Evolutionary conservation across 129 eudicot species (phyloP).

Genomic region (Artemisia annua): DNA sequence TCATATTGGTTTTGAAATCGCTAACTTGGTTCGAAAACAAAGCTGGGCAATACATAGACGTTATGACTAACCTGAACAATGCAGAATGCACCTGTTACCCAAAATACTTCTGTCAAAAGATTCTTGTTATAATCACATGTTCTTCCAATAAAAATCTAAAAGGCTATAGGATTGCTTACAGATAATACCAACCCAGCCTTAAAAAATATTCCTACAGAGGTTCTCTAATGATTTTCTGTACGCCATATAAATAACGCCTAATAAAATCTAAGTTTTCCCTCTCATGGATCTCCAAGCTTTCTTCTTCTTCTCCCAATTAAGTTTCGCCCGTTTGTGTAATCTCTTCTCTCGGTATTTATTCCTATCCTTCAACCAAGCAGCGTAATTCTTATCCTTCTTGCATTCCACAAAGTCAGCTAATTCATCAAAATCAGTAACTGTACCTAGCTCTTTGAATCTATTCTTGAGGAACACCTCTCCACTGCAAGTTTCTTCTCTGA

Average conservation of each 20-base stretch:
- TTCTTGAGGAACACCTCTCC: slow-evolving; percentile 62
- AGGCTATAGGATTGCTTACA: too few relatives aligned
- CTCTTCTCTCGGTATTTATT: slow-evolving; percentile 41
- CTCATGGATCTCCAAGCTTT: slow-evolving; percentile 44
- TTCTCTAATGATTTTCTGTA: not conserved
- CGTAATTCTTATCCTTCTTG: slow-evolving; percentile 65
- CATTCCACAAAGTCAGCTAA: slow-evolving; percentile 74
- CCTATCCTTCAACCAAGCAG: slow-evolving; percentile 56
- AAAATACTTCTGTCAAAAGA: too few relatives aligned
- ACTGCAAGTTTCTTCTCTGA: slow-evolving; percentile 37
- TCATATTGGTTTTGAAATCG: too few relatives aligned
- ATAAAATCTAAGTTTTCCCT: slow-evolving; percentile 10
- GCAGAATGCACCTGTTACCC: too few relatives aligned
- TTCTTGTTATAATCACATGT: too few relatives aligned
- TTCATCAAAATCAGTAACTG: slow-evolving; percentile 44
- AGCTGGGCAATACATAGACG: too few relatives aligned
- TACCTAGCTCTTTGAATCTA: slow-evolving; percentile 13
- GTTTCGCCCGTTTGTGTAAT: slow-evolving; percentile 37
- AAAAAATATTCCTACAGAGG: not conserved
- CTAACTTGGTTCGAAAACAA: too few relatives aligned
- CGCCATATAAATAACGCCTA: not conserved
- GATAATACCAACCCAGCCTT: too few relatives aligned
- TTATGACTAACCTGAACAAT: too few relatives aligned
- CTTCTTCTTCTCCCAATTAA: slow-evolving; percentile 50
- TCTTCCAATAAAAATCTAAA: too few relatives aligned